Evolutionary conservation across 805 yeast genomes (phyloP).

Genomic region (Wickerhamiella hasegawae): DNA sequence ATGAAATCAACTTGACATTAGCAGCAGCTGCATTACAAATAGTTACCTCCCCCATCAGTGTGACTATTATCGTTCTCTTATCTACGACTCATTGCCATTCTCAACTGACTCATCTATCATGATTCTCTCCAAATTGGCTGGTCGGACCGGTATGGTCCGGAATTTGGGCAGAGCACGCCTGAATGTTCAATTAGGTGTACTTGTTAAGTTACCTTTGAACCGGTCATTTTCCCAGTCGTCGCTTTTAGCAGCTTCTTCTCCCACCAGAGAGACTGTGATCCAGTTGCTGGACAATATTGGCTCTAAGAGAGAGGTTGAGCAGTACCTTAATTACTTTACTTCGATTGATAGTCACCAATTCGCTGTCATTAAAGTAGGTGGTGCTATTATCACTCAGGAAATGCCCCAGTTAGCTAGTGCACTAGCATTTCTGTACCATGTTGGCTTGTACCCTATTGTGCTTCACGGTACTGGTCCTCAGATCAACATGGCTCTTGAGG

Average conservation of each 20-base stretch:
- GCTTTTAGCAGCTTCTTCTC: no score
- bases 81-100: no score
- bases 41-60: no score
- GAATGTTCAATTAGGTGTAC: no score
- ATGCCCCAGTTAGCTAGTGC: constrained; percentile 88
- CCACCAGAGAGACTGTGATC: constrained; percentile 85
- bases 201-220: no score
- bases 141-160: neutral
- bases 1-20: no score
- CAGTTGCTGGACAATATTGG: constrained; percentile 92
- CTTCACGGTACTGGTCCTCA: constrained; percentile 99
- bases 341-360: constrained; percentile 83
- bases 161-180: neutral
- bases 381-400: constrained; percentile 94
- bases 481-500: constrained; percentile 83
- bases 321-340: constrained; percentile 88
- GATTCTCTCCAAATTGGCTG: neutral
- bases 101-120: constrained; percentile 1
- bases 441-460: constrained; percentile 91
- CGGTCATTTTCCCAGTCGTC: no score
- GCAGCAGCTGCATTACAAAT: no score
- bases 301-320: constrained; percentile 95
- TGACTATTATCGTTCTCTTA: no score
- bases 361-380: constrained; percentile 97
- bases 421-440: constrained; percentile 89